A percentile compares a stretch with the other conserved stretches of the same genome.
These are phyloP conservation scores for Acanthamoeba sp. DNA, from an alignment of 208 protist genomes.

Conservation along the genomic window DNA sequence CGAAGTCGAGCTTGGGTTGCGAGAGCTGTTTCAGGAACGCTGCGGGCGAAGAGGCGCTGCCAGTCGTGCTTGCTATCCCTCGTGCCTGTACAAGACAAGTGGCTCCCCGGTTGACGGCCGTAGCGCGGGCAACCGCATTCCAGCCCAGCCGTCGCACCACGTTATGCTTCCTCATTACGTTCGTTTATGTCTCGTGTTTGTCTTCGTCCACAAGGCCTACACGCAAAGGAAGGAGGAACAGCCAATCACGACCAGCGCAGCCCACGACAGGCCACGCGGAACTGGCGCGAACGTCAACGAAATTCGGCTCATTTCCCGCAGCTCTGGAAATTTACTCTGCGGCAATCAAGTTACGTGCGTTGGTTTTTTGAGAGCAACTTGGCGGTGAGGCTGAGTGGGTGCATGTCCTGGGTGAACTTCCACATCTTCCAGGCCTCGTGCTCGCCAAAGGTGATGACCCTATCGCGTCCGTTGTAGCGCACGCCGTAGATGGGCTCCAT, in stretches of 20 bases:
- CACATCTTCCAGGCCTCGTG: slow-evolving; percentile 23
- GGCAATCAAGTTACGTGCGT: no score
- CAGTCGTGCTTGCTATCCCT: neutral
- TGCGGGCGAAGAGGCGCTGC: neutral
- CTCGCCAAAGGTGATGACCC: slow-evolving; percentile 22
- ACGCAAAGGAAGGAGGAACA: no score
- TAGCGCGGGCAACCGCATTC: neutral
- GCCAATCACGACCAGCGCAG: no score
- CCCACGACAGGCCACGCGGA: no score
- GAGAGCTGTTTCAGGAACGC: neutral
- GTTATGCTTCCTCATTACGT: no score
- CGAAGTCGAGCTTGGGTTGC: neutral
- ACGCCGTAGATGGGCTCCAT: slow-evolving; percentile 46
- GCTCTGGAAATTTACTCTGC: no score
- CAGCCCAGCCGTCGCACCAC: no score
- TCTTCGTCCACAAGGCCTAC: no score
- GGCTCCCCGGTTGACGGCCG: neutral
- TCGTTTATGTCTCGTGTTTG: no score
- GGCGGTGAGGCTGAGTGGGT: neutral
- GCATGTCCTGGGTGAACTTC: slow-evolving; percentile 70
- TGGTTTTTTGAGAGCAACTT: no score
- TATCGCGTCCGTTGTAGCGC: slow-evolving; percentile 46
- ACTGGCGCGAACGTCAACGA: no score
- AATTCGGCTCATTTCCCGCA: no score
- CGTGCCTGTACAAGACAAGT: neutral